Evolutionary conservation across 2,329 filamentous ascomycete genomes (phyloP), one percentile per base, ranked within the genome.

Genomic region (Colletotrichum sp.): DNA sequence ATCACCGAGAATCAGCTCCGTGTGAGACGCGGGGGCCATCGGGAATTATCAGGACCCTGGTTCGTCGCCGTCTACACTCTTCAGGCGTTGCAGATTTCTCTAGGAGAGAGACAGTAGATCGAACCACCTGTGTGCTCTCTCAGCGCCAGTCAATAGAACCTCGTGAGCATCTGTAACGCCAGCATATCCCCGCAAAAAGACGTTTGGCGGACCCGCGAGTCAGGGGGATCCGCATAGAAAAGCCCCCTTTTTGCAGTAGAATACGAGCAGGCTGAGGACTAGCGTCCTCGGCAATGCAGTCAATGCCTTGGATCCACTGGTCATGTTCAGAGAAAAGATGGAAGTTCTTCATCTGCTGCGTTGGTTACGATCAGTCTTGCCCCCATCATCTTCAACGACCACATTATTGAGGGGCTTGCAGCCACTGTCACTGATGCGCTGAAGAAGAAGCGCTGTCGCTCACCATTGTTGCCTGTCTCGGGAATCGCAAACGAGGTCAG

Each of bases 271-370:
- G 64, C 58, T 32, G 18, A 73, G 34, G 9, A 4, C 43, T 69
- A 55, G 73, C 48, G 70, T 26, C 26, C 34, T 74, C 71, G 73
- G 64, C 64, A 73, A 32, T 72, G 73, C 66, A 21, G 26, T 26
- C 32, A 34, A 21, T 52, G 58, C 43, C 58, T 43, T 67, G 38
- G 38, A 26, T 65, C 73, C 70, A 76, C 73, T n/a, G 18, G 64
- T 34, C 38, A 24, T 26, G 24, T 52, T 56, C 34, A 56, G 32
- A 32, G 55, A 65, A 66, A 67, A 60, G 26, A 66, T 69, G 30
- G 38, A 38, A n/a, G 13, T 32, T 52, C 26, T n/a, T 26, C 32
- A 12, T 62, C 21, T 5, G 12, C 32, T 62, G 58, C 34, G 15
- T 64, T 43, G 16, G 32, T 21, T 24, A 48, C n/a, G 18, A 34